Evolutionary conservation across 371 early-diverging fungal species (phyloP).

Genomic region (Nematocida ausubeli): DNA sequence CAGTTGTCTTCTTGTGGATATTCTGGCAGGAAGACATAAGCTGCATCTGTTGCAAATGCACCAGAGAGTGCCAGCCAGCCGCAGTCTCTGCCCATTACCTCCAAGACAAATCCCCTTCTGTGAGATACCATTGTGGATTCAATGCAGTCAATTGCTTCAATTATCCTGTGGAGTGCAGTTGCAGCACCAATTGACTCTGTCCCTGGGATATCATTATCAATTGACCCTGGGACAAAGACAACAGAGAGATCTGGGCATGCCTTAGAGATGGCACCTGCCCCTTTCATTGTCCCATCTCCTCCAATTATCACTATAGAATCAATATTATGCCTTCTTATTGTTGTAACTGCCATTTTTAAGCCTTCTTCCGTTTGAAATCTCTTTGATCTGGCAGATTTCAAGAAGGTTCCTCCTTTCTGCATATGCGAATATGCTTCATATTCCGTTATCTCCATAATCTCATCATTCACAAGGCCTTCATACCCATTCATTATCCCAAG

Average conservation of each 20-base stretch:
- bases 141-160: slow-evolving; percentile 87
- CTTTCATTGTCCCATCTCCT: slow-evolving; percentile 94
- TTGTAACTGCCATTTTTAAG: slow-evolving; percentile 77
- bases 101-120: slow-evolving; percentile 91
- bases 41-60: slow-evolving; percentile 84
- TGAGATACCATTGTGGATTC: slow-evolving; percentile 90
- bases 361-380: slow-evolving; percentile 80
- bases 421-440: slow-evolving; percentile 77
- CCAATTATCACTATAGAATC: slow-evolving; percentile 90
- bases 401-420: slow-evolving; percentile 86
- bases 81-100: slow-evolving; percentile 98
- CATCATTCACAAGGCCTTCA: slow-evolving; percentile 87
- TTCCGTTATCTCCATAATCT: slow-evolving; percentile 80
- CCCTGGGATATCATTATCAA: slow-evolving; percentile 80
- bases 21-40: slow-evolving; percentile 94
- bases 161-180: slow-evolving; percentile 87
- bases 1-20: slow-evolving; percentile 72
- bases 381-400: slow-evolving; percentile 85
- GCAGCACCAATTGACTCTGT: slow-evolving; percentile 85
- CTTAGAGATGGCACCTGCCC: slow-evolving; percentile 71
- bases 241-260: slow-evolving; percentile 69
- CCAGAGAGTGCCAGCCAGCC: slow-evolving; percentile 98
- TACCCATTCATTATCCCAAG: slow-evolving; percentile 81
- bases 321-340: slow-evolving; percentile 81
- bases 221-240: slow-evolving; percentile 85